Evolutionary conservation across 305 asterid species (phyloP), one percentile per base, ranked within the genome.

Genomic region (Solanum hybrid): DNA sequence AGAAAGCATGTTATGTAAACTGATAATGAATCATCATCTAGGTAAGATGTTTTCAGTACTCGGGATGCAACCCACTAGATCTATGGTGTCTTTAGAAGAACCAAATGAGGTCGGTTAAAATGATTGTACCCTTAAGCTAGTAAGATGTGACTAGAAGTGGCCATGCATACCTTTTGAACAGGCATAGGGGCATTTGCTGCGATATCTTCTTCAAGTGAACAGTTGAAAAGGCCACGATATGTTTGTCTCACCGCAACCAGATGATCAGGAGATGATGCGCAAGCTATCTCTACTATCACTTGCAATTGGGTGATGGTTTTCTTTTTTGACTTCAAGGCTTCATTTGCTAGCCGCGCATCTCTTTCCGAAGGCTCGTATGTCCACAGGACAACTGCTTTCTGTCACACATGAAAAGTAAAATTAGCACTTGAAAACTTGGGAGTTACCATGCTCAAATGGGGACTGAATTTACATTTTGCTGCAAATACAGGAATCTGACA

Each of bases 121-220:
- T 28, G 71, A 2, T 9, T 46, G 40, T 83, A 46, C 61, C 87
- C 74, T 83, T 83, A n/a, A 51, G 73, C 39, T 42, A 83, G 29
- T 42, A 75, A 18, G 40, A 83, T 80, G 26, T 75, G 31, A 40
- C 73, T 13, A 89, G 64, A 51, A 69, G 74, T n/a, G 87, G 8
- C 24, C 11, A 22, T n/a, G 20, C 22, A 82, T 92, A 96, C 98
- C 98, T 95, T 97, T 86, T 87, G 96, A 40, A 95, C 87, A 67
- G 98, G 97, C 91, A 85, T 92, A 64, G 98, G 35, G 88, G 94
- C 93, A 73, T 92, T 92, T 4, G 94, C 88, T 57, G 91, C 73
- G 85, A 96, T 95, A 88, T 97, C 98, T 92, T 96, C 98, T 91
- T 96, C 98, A 61, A 97, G 95, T 14, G 99, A 94, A 69, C 89